Base-by-base conservation (phyloP, 75 land plant genomes). In the Selaginella moellendorffii region DNA sequence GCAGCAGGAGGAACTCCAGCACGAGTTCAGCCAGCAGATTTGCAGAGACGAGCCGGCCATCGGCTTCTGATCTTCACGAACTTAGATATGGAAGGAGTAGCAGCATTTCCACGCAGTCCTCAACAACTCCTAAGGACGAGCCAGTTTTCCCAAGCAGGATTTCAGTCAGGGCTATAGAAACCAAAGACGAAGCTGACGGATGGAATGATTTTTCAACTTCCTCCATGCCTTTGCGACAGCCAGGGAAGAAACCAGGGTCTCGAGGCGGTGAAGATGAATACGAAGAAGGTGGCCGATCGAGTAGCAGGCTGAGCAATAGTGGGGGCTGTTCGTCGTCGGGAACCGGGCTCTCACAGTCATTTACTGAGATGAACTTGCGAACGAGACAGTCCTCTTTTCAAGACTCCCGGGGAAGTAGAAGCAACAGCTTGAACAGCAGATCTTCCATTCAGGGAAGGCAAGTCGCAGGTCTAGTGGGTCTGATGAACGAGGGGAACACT, bases 401-500 rank as follows among this genome's bases (percentile, higher is more conserved):
- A 36, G 10, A 36, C 46, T 5, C 46, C 5, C 14, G 46, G 5
- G 5, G 5, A 36, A 5, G 46, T 36, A 36, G 5, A 36, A n/a
- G 73, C 73, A n/a, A 66, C 54, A 67, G 73, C 46, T 36, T 36
- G 46, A 5, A 36, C 46, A 36, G 46, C 14, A 36, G 46, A 14
- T 36, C 46, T 5, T 36, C 46, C 14, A 5, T 5, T 5, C 10
- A 5, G 46, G 5, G 14, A 56, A 56, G 60, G 19, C 20, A 24
- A 19, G 60, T 56, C 10, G 62, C 58, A 28, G 69, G 74, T 17
- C 54, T 72, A 2, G 69, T 66, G 68, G 74, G 74, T n/a, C 63
- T 72, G 1, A 24, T 36, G 21, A 72, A 72, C 46, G 74, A 72
- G 18, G 74, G 74, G 25, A 72, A 72, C 46, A 72, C 74, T 1